Evolutionary conservation across 2,329 filamentous ascomycete genomes (phyloP).

Genomic region (Lachnum nothofagi): DNA sequence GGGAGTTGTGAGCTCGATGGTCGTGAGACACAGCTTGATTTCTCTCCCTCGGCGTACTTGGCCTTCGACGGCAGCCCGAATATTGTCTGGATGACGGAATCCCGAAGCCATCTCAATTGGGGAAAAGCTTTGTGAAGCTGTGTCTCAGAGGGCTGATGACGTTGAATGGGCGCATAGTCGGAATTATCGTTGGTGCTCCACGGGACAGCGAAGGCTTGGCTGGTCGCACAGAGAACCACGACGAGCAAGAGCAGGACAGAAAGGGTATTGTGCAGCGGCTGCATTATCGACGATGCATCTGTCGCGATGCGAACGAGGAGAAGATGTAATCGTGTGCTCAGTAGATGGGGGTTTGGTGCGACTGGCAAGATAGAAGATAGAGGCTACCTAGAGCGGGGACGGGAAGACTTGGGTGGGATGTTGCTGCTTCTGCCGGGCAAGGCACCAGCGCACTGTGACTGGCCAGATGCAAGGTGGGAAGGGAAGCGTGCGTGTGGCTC

Average conservation of each 20-base stretch:
- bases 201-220: slow-evolving; percentile 17
- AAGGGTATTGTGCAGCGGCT: slow-evolving; percentile 1
- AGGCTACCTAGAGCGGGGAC: too few species aligned
- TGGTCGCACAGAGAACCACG: slow-evolving; percentile 7
- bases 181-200: slow-evolving; percentile 10
- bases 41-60: slow-evolving; percentile 19
- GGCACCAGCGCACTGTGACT: background rate
- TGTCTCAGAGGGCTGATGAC: slow-evolving; percentile 5
- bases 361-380: background rate
- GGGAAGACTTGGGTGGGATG: too few species aligned
- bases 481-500: too few species aligned
- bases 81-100: slow-evolving; percentile 45
- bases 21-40: slow-evolving; percentile 8
- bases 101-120: slow-evolving; percentile 46
- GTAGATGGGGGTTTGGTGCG: background rate
- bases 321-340: background rate
- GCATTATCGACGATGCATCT: slow-evolving; percentile 10
- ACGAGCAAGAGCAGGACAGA: slow-evolving; percentile 6
- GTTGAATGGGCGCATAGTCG: slow-evolving; percentile 3
- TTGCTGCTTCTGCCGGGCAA: background rate
- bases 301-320: slow-evolving; percentile 1
- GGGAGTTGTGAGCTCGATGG: slow-evolving; percentile 32
- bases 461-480: background rate
- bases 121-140: slow-evolving; percentile 38
- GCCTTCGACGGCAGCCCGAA: slow-evolving; percentile 39